Evolutionary conservation across 23 red algal genomes (phyloP).

Genomic region (Cyanidium caldarium): DNA sequence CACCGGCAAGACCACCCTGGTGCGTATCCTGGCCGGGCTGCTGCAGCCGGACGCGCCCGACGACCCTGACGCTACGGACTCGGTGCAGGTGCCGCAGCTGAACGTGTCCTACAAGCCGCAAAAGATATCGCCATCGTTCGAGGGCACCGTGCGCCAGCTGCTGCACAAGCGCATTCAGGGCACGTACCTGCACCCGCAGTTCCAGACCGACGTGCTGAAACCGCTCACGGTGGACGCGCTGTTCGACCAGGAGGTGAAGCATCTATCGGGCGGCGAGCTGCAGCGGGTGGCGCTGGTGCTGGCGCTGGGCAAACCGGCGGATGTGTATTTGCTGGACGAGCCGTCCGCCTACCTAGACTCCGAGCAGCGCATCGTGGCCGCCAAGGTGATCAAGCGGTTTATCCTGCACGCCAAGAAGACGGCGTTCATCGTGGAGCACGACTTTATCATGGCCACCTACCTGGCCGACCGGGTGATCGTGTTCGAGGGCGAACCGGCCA

Average conservation of each 20-base stretch:
- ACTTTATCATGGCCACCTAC: conserved; percentile 99
- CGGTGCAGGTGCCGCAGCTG: conserved; percentile 47
- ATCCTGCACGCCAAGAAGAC: conserved; percentile 95
- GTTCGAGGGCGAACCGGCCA: conserved; percentile 75
- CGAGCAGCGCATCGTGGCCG: conserved; percentile 93
- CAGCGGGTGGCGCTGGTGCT: conserved; percentile 94
- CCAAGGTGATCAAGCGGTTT: conserved; percentile 93
- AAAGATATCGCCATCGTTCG: conserved; percentile 95
- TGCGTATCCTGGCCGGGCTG: conserved; percentile 93
- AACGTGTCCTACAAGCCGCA: conserved; percentile 99
- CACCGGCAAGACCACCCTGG: conserved; percentile 96
- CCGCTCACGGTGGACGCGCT: conserved; percentile 76
- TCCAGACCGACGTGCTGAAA: conserved; percentile 86
- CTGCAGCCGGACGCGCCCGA: conserved; percentile 56
- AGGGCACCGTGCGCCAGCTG: conserved; percentile 83
- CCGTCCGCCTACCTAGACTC: conserved; percentile 90
- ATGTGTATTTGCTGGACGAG: conserved; percentile 95
- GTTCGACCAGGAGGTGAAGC: conserved; percentile 81
- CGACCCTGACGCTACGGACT: not conserved
- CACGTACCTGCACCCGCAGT: conserved; percentile 81
- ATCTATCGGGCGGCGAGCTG: conserved; percentile 92
- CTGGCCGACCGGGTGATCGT: conserved; percentile 80
- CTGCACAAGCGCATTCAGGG: conserved; percentile 70
- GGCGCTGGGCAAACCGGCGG: conserved; percentile 82
- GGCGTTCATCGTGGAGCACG: conserved; percentile 93